Evolutionary conservation across 164 flowering plant genomes (phyloP), one percentile per base, ranked within the genome.

Genomic region (Amborella trichopoda): DNA sequence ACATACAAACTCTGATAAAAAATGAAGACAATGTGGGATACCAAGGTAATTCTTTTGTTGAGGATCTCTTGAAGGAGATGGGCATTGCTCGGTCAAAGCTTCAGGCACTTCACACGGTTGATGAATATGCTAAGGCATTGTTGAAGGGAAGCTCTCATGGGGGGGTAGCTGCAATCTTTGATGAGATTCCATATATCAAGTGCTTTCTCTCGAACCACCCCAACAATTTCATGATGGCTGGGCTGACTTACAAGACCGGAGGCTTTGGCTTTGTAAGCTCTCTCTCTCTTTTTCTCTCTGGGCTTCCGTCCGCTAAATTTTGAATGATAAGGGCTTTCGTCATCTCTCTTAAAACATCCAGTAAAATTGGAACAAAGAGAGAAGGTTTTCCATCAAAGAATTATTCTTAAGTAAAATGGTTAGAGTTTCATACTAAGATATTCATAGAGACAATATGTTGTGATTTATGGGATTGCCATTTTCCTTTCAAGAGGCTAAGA

Each of bases 131-230:
- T 23, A 64, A 46, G 6, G 51, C 54, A 1, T 40, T 78, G 2
- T 4, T 55, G 1, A 66, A 59, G 2, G 79, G 74, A 22, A 70
- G 64, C n/a, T 23, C 16, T 1, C 57, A 62, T 34, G 71, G 66
- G 25, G 74, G 70, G 0, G 52, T 78, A 8, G 51, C 63, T 8
- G 81, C 78, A 3, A 66, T 57, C 17, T 64, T 75, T 24, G 75
- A 64, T 30, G 80, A 75, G 56, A 49, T 54, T 36, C 78, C 78
- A 26, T 69, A 69, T 48, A 42, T 64, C 36, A 74, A 56, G 59
- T 39, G 62, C 11, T 54, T 77, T 26, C 61, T 78, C 20, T 50
- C 57, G 3, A 45, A 26, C 18, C 41, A 68, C 43, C 62, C 74
- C 50, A 17, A 33, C 16, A 39, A 54, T 43, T 64, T 49, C 26